Evolutionary conservation across 225 moss, liverwort and hornwort species (phyloP), one percentile per base, ranked within the genome.

Genomic region (Pleurozium schreberi): DNA sequence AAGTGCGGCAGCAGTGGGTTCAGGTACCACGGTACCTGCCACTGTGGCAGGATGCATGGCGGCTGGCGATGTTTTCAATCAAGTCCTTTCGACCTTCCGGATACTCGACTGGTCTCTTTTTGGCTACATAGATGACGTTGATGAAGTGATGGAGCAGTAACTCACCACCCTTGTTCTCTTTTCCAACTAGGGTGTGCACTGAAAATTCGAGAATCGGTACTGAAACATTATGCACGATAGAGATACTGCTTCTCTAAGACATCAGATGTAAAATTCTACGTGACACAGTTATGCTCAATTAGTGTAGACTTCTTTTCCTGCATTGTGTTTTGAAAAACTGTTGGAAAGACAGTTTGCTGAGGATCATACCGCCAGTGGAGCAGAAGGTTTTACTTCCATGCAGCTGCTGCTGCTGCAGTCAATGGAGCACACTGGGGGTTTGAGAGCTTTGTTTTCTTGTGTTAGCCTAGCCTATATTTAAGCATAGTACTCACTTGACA

Each of bases 41-140:
- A 40, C 84, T 23, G 86, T 68, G 20, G 91, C 90, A 86, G 93
- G 94, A 62, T 91, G 91, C 52, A 81, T 92, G 86, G 50, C 93
- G 31, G 89, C 91, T 58, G 90, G 90, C 11, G 95, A 96, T 47
- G 87, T 96, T 43, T 90, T 95, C 52, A 92, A 90, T 45, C 88
- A 89, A 86, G 78, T 94, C 45, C 91, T 95, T 34, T 90, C 88
- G 36, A 94, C 94, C 64, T 93, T 96, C 84, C 90, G 77, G 64
- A 92, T 96, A 49, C 90, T 86, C 23, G 94, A 96, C 84, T 96
- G 95, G 96, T 85, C 91, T 62, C 91, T 96, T 14, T 96, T 96
- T 75, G 95, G 92, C 57, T 93, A 90, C 4, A 83, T 67, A 9
- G 87, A 92, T 50, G 91, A 89, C 43, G 22, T 53, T 11, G 89